Conservation (phyloP, 148 eudicot genomes). For the Vaccinium macrocarpon region DNA sequence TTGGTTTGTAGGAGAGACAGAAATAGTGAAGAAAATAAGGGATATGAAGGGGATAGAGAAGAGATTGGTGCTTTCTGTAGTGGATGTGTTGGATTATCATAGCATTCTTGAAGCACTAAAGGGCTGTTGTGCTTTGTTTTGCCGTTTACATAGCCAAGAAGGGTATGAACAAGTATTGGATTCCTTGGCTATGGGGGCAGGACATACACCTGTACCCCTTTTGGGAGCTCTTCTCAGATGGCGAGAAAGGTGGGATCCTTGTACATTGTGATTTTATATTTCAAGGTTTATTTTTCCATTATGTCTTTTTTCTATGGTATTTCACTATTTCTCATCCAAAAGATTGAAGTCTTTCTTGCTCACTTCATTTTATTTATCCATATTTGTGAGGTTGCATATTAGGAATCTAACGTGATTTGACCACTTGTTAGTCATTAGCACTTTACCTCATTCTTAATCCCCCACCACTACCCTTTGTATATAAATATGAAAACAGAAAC, state of each 20-base stretch:
- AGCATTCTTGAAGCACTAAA: constrained; percentile 42
- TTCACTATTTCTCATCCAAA: background rate
- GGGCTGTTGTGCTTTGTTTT: constrained; percentile 42
- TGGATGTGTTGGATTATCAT: constrained; percentile 46
- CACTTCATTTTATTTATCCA: background rate
- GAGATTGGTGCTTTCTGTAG: constrained; percentile 26
- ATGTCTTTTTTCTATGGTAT: background rate
- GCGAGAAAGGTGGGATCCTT: constrained; percentile 76
- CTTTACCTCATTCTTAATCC: no score
- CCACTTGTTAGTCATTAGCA: no score
- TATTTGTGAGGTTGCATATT: background rate
- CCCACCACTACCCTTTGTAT: no score
- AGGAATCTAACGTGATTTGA: no score
- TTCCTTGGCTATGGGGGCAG: constrained; percentile 98
- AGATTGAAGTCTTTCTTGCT: background rate
- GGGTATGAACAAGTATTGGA: constrained; percentile 82
- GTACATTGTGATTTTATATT: background rate
- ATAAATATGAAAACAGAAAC: no score
- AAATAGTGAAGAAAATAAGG: constrained; percentile 34
- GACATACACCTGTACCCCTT: constrained; percentile 97
- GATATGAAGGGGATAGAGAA: constrained; percentile 31
- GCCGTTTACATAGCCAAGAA: constrained; percentile 36
- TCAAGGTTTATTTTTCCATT: background rate
- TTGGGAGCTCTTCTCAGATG: constrained; percentile 93
- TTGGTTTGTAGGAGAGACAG: constrained; percentile 33